Evolutionary conservation across 2,329 filamentous ascomycete species (phyloP).

Genomic region (Canariomyces notabilis): DNA sequence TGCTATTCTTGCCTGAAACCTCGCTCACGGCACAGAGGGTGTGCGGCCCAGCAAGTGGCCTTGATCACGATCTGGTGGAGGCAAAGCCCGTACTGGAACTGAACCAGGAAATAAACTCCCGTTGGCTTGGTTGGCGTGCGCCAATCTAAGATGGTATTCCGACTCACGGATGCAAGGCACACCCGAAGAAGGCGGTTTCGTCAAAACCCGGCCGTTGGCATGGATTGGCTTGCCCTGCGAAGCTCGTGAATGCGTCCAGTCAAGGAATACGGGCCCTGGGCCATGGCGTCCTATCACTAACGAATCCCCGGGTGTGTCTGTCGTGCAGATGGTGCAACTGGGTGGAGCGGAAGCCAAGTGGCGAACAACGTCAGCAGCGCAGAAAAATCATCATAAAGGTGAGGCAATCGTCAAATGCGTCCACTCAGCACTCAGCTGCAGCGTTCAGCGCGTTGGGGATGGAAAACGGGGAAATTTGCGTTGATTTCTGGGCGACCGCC

Average conservation of each 20-base stretch:
- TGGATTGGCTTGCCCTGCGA: conserved; percentile 3
- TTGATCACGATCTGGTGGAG: conserved; percentile 1
- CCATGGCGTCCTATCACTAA: neutral
- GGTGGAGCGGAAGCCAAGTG: neutral
- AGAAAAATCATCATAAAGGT: too few species aligned
- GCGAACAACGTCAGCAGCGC: neutral
- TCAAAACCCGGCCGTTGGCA: conserved; percentile 6
- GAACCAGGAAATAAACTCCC: conserved; percentile 1
- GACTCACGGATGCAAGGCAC: conserved; percentile 6
- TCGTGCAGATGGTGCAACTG: neutral
- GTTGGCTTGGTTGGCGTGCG: conserved; percentile 24
- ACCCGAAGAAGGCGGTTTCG: conserved; percentile 7
- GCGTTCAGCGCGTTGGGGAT: too few species aligned
- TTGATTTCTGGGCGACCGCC: neutral
- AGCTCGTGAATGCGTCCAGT: neutral
- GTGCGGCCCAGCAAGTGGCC: neutral
- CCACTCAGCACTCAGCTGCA: too few species aligned
- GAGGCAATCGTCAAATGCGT: too few species aligned
- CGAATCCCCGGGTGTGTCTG: neutral
- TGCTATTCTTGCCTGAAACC: conserved; percentile 30
- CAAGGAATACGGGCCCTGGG: neutral
- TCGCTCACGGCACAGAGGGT: conserved; percentile 14
- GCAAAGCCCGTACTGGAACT: neutral
- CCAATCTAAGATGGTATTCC: conserved; percentile 12
- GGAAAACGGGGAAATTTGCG: neutral